phyloP scores from a whole-genome alignment of 2,329 filamentous ascomycete genomes.

The Botryotinia globosa region DNA sequence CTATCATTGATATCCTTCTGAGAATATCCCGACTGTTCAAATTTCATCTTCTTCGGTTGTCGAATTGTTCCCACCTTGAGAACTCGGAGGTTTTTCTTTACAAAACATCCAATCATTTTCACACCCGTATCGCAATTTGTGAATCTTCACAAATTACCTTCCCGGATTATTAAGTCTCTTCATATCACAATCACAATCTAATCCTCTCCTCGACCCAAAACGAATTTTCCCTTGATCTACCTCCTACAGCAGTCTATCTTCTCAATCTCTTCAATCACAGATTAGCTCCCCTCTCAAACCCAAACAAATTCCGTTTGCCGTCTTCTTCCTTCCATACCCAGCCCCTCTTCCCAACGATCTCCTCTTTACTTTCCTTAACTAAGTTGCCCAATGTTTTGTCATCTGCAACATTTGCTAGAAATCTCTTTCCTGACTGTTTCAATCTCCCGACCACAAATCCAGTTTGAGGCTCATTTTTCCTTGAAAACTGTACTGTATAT shows the following conservation, averaged over 20 bases:
- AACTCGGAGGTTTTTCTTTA: not conserved
- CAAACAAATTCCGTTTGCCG: slow-evolving; percentile 42
- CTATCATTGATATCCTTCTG: not conserved
- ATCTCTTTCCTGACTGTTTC: slow-evolving; percentile 46
- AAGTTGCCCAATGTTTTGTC: slow-evolving; percentile 47
- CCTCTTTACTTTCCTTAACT: slow-evolving; percentile 41
- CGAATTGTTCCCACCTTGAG: not conserved
- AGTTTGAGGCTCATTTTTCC: slow-evolving; percentile 47
- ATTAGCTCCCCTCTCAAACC: slow-evolving; percentile 26
- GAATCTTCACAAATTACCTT: not conserved
- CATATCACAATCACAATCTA: slow-evolving; percentile 1
- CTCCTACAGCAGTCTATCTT: slow-evolving; percentile 14
- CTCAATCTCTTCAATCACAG: slow-evolving; percentile 34
- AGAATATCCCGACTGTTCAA: not conserved
- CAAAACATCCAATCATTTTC: not conserved
- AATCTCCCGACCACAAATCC: slow-evolving; percentile 54
- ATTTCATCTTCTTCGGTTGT: not conserved
- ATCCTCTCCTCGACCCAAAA: slow-evolving; percentile 35
- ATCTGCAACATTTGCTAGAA: slow-evolving; percentile 57
- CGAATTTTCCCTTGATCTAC: slow-evolving; percentile 40
- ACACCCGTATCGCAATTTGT: not conserved
- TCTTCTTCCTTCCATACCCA: slow-evolving; percentile 41
- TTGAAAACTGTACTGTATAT: slow-evolving; percentile 57
- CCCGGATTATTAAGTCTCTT: not conserved
- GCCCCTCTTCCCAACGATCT: slow-evolving; percentile 50